Base-by-base conservation (phyloP, 257 asterid species). In the Solanum peruvianum region DNA sequence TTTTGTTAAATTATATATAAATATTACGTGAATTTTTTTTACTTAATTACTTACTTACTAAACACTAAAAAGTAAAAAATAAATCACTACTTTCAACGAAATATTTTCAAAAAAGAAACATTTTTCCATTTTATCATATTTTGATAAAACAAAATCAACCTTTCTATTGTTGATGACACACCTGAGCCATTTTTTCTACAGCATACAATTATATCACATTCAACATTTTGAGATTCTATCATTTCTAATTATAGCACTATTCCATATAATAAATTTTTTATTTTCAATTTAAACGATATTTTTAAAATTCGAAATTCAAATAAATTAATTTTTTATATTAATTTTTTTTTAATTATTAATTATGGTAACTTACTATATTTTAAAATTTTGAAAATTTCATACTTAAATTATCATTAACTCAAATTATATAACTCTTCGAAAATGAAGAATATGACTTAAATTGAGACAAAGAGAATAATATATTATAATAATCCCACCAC, bases 161-260 rank as follows among this genome's bases (percentile, higher is more conserved):
- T 47, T 45, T 70, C 18, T 58, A 56, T 42, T 62, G 9, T 75
- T 45, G 49, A 37, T 45, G 69, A 37, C 66, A 5, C 42, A 70
- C 67, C 70, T 9, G 45, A 33, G 7, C 47, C n/a, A 27, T 49
- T 62, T 58, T 87, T 66, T 41, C 45, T 78, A 82, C 83, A 1
- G n/a, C 29, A 33, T 87, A 47, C 47, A 31, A 21, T 87, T 62
- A 7, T 56, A 20, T 56, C 33, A 16, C 15, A 20, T 80, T 80
- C 44, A 69, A 87, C 3, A 52, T 21, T 39, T 67, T 31, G 82
- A 86, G 27, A 89, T 88, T 71, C 87, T 16, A 86, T 64, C 39
- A 88, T 85, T 25, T 85, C 88, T 86, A 88, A 73, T 82, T 45
- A 82, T 89, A 87, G 87, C 42, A 90, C 67, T 13, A 14, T 13